A percentile compares a stretch with the other conserved stretches of the same genome.
These are phyloP conservation scores for Acacia crassicarpa DNA, from an alignment of 306 rosid species.

Conservation along the genomic window DNA sequence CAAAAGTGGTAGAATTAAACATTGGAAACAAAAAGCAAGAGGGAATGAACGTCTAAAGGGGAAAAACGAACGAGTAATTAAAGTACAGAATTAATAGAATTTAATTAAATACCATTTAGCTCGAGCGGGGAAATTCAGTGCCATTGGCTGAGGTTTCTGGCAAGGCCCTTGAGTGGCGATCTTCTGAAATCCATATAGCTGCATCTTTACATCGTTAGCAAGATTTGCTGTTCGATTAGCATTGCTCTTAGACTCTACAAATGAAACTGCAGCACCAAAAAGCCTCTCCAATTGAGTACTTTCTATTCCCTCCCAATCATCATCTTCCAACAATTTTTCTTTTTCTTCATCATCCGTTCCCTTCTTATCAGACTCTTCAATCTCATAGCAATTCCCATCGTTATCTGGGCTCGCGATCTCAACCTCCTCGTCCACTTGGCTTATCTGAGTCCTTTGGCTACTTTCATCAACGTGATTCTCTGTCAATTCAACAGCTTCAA, in stretches of 20 bases:
- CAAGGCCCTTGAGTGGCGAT: constrained; percentile 78
- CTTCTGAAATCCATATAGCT: constrained; percentile 63
- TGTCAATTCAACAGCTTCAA: constrained; percentile 29
- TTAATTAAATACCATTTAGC: constrained; percentile 59
- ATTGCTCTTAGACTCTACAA: constrained; percentile 43
- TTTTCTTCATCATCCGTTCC: constrained; percentile 14
- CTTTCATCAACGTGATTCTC: constrained; percentile 38
- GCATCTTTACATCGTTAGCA: constrained; percentile 49
- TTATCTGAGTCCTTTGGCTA: constrained; percentile 5
- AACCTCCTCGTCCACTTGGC: constrained; percentile 34
- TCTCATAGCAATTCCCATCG: constrained; percentile 25
- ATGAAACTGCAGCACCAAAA: constrained; percentile 59
- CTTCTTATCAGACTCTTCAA: constrained; percentile 25
- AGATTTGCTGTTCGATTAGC: constrained; percentile 36
- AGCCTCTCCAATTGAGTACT: constrained; percentile 69
- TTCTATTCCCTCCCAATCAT: constrained; percentile 84
- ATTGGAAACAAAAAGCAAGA: not conserved
- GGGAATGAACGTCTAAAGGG: not conserved
- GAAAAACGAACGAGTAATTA: not conserved
- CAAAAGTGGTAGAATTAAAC: not conserved
- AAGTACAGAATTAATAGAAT: not conserved
- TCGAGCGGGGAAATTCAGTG: constrained; percentile 63
- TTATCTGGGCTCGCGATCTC: constrained; percentile 25
- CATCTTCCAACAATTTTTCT: constrained; percentile 43
- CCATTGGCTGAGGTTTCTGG: constrained; percentile 65